Conservation (phyloP, 2,329 filamentous ascomycete genomes). For the Aureobasidium sp. region DNA sequence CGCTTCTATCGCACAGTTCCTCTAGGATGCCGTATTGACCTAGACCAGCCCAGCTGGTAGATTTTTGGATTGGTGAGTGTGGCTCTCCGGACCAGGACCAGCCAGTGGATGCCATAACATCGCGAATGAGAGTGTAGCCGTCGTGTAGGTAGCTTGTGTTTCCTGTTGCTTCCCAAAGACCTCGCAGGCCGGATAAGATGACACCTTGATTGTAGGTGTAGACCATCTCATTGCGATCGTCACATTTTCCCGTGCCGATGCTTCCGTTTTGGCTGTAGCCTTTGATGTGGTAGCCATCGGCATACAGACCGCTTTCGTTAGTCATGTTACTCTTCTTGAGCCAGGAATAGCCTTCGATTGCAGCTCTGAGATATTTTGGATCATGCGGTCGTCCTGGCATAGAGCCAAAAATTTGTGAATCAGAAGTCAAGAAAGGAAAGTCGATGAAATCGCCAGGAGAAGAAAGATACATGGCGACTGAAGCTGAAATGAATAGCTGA, state of each 20-base stretch:
- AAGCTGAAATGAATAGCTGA: slow-evolving; percentile 77
- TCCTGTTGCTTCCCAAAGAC: slow-evolving; percentile 71
- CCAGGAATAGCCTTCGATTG: slow-evolving; percentile 60
- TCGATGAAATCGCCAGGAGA: slow-evolving; percentile 72
- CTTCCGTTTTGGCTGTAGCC: slow-evolving; percentile 47
- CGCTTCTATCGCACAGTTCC: slow-evolving; percentile 68
- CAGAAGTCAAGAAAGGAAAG: slow-evolving; percentile 47
- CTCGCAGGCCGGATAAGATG: slow-evolving; percentile 69
- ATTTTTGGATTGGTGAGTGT: neutral
- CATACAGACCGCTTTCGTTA: slow-evolving; percentile 66
- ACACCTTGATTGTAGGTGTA: slow-evolving; percentile 97
- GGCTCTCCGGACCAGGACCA: slow-evolving; percentile 44
- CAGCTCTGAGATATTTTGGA: slow-evolving; percentile 60
- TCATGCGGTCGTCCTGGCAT: slow-evolving; percentile 43
- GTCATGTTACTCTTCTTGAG: slow-evolving; percentile 53
- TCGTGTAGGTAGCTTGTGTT: slow-evolving; percentile 64
- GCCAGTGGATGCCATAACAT: slow-evolving; percentile 70
- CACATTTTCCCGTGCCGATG: slow-evolving; percentile 63
- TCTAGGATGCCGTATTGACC: slow-evolving; percentile 73
- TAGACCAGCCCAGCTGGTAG: slow-evolving; percentile 58
- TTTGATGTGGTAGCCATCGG: slow-evolving; percentile 84
- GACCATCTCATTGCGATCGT: slow-evolving; percentile 75
- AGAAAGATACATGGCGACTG: slow-evolving; percentile 79
- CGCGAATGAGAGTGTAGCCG: slow-evolving; percentile 66
- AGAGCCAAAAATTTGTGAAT: slow-evolving; percentile 13